Percentiles rank a stretch among this genome's conserved stretches.
Conservation (phyloP, 345 rosid species). For the Rubroshorea leprosula region DNA sequence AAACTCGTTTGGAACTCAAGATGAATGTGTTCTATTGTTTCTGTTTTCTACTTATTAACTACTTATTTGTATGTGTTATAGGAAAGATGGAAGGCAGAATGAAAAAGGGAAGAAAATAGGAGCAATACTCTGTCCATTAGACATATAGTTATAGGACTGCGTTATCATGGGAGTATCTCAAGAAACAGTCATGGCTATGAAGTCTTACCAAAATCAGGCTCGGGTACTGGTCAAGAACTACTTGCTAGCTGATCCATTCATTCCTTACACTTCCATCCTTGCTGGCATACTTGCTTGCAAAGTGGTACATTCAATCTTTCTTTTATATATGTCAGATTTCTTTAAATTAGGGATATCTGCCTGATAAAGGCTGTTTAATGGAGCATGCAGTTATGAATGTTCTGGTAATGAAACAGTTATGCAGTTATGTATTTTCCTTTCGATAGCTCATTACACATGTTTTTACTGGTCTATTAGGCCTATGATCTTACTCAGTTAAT, state of each 20-base stretch:
- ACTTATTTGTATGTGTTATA: neutral
- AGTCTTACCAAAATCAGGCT: slow-evolving; percentile 65
- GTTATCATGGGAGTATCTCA: slow-evolving; percentile 23
- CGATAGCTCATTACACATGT: too few species aligned
- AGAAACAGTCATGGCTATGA: slow-evolving; percentile 43
- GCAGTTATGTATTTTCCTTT: too few species aligned
- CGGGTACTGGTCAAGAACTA: slow-evolving; percentile 52
- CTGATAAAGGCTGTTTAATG: slow-evolving; percentile 52
- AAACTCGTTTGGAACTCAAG: neutral
- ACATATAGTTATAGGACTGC: slow-evolving; percentile 11
- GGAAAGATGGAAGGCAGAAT: slow-evolving; percentile 16
- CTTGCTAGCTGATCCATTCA: slow-evolving; percentile 52
- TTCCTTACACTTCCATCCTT: slow-evolving; percentile 73
- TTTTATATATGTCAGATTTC: neutral
- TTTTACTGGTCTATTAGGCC: slow-evolving; percentile 29
- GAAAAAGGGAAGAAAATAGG: slow-evolving; percentile 16
- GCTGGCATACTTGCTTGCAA: slow-evolving; percentile 72
- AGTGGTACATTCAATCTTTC: slow-evolving; percentile 39
- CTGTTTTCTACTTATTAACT: slow-evolving; percentile 1
- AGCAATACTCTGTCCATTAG: slow-evolving; percentile 9
- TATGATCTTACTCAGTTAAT: slow-evolving; percentile 59
- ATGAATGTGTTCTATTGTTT: neutral
- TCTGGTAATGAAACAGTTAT: too few species aligned
- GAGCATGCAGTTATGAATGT: slow-evolving; percentile 53
- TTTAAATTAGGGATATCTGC: slow-evolving; percentile 62